Evolutionary conservation across 768 basidiomycete genomes (phyloP), one percentile per base, ranked within the genome.

Genomic region (Lactifluus subvellereus): DNA sequence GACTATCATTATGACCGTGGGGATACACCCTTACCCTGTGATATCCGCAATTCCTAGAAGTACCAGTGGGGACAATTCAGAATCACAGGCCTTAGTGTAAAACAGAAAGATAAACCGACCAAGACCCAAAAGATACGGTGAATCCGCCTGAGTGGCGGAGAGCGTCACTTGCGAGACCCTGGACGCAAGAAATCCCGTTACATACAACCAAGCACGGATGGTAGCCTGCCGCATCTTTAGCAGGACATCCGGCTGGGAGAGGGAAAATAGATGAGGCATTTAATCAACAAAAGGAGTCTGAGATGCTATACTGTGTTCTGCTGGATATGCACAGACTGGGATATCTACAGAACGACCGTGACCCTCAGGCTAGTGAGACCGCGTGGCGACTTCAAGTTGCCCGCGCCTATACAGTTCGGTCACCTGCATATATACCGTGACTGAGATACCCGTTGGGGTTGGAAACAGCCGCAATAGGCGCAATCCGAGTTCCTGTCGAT

Each of bases 31-130:
- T 59, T 74, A 85, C 86, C 89, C 87, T 63, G 88, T 91, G 62
- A 91, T 81, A 69, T 91, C 89, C 20, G 81, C 88, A 65, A 83
- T 84, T 30, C 86, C 86, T 87, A 56, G 30, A 45, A 16, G 47
- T 20, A 47, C 35, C 48, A 20, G 48, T 35, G n/a, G 18, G 35
- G 32, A 30, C 16, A n/a, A 30, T 11, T 57, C 32, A 60, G 59
- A 54, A 53, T 53, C 53, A 22, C 52, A 45, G 52, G 40, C 48
- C 42, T 40, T 14, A 51, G 18, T 14, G 58, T 16, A 51, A 57
- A 14, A 13, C 18, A 14, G 32, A n/a, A 27, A 32, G 13, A 20
- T 18, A 60, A 59, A 22, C 9, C 74, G 72, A 83, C 85, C 85
- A 8, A 87, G 76, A 9, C 84, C 85, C 20, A 86, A 71, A 33